Conservation (phyloP, 495 filamentous ascomycete species). For the Haplographium delicatum region DNA sequence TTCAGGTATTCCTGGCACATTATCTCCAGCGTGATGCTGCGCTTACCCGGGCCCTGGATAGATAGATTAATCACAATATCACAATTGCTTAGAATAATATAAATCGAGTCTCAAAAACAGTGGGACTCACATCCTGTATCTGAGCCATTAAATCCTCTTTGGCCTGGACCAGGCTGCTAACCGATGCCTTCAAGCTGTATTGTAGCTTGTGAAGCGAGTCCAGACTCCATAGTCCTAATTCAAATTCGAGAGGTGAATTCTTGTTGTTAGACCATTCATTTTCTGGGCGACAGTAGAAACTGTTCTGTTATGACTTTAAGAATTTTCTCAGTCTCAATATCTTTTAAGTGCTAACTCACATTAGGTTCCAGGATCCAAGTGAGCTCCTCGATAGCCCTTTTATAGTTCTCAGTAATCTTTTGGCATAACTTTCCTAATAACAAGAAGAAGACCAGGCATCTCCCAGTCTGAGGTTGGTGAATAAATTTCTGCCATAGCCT, state of each 20-base stretch:
- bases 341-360: background rate
- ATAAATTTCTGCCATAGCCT: background rate
- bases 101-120: background rate
- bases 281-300: background rate
- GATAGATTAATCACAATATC: too few species aligned
- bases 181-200: background rate
- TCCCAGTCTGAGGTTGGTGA: background rate
- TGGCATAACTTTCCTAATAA: background rate
- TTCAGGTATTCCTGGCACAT: background rate
- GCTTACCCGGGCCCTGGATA: background rate
- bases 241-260: background rate
- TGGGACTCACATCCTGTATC: background rate
- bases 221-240: background rate
- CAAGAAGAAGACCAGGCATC: conserved; percentile 1
- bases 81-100: too few species aligned
- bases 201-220: background rate
- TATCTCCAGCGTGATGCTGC: background rate
- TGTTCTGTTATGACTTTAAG: too few species aligned
- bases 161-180: background rate
- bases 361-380: background rate
- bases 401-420: background rate
- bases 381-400: background rate
- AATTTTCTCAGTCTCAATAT: too few species aligned
- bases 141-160: background rate
- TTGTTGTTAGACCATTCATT: background rate